Percentiles rank a stretch among this genome's conserved stretches.
Conservation (phyloP, 2,329 filamentous ascomycete species). For the Neonectria neomacrospora region DNA sequence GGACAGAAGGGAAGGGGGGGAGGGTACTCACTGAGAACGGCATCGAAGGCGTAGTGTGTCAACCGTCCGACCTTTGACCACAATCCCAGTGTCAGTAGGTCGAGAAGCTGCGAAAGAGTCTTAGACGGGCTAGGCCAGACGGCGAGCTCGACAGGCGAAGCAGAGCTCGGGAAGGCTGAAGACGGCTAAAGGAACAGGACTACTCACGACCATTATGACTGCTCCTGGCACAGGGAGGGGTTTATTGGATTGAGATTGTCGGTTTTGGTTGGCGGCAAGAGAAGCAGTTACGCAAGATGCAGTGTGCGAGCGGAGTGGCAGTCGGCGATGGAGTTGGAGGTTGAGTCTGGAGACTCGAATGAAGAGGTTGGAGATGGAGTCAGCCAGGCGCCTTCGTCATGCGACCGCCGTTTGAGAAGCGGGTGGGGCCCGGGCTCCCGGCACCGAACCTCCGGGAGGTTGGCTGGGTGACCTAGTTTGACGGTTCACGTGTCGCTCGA, state of each 20-base stretch:
- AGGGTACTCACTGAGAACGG: slow-evolving; percentile 79
- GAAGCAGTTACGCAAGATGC: not conserved
- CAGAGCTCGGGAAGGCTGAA: slow-evolving; percentile 33
- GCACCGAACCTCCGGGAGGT: slow-evolving; percentile 40
- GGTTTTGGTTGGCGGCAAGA: not conserved
- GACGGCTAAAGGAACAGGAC: slow-evolving; percentile 15
- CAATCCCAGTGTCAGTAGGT: slow-evolving; percentile 75
- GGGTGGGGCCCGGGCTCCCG: slow-evolving; percentile 34
- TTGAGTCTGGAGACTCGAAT: slow-evolving; percentile 18
- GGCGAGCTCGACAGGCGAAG: slow-evolving; percentile 32
- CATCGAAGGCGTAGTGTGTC: slow-evolving; percentile 96
- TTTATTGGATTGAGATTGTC: not conserved
- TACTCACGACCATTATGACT: slow-evolving; percentile 51
- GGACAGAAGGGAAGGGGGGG: not conserved
- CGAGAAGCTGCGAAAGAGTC: slow-evolving; percentile 64
- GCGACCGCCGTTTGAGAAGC: slow-evolving; percentile 37
- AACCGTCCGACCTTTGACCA: slow-evolving; percentile 88
- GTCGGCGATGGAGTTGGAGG: slow-evolving; percentile 1
- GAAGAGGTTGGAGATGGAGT: slow-evolving; percentile 31
- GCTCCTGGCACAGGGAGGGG: slow-evolving; percentile 2
- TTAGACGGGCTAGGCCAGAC: slow-evolving; percentile 49
- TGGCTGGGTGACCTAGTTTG: slow-evolving; percentile 12
- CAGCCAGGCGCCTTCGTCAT: slow-evolving; percentile 34
- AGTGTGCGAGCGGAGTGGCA: not conserved
- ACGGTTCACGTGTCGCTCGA: slow-evolving; percentile 36